A percentile compares a stretch with the other conserved stretches of the same genome.
These are phyloP conservation scores for Vigna reflexopilosa DNA, from an alignment of 306 rosid genomes.

Conservation along the genomic window DNA sequence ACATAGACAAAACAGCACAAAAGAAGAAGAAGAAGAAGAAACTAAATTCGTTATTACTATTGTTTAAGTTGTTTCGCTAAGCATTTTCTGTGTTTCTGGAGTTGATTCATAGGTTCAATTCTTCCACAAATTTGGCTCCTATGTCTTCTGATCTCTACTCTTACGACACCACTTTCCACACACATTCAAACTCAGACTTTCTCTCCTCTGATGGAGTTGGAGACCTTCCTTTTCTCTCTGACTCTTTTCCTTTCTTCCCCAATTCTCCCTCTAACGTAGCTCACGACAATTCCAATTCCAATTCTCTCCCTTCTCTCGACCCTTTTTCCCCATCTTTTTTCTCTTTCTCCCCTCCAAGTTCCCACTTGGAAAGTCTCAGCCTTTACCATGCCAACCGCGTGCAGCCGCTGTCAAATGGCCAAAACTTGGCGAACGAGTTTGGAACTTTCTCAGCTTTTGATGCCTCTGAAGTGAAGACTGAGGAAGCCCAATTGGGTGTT, in stretches of 20 bases:
- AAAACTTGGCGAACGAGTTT: constrained; percentile 43
- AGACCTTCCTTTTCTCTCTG: constrained; percentile 56
- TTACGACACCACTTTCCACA: constrained; percentile 47
- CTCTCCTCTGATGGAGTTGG: constrained; percentile 45
- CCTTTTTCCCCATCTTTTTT: constrained; percentile 50
- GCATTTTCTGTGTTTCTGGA: background rate
- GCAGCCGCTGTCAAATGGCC: constrained; percentile 1
- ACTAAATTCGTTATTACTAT: background rate
- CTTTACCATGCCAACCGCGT: constrained; percentile 40
- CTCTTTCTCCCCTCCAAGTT: constrained; percentile 68
- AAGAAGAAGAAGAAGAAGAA: background rate
- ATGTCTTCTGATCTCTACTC: constrained; percentile 78
- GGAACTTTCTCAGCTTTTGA: constrained; percentile 53
- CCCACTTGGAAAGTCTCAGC: constrained; percentile 51
- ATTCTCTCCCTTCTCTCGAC: constrained; percentile 46
- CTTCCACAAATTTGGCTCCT: constrained; percentile 28
- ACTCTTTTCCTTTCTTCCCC: constrained; percentile 52
- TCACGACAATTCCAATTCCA: constrained; percentile 45
- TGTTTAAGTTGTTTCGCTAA: constrained; percentile 18
- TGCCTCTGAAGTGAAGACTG: constrained; percentile 60
- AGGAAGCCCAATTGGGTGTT: constrained; percentile 57
- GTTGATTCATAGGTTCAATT: constrained; percentile 23
- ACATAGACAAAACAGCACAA: constrained; percentile 38
- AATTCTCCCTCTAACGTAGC: constrained; percentile 53
- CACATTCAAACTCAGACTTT: constrained; percentile 51